phyloP scores from a whole-genome alignment of 371 early-diverging fungal genomes.

The Batrachochytrium dendrobatidis region DNA sequence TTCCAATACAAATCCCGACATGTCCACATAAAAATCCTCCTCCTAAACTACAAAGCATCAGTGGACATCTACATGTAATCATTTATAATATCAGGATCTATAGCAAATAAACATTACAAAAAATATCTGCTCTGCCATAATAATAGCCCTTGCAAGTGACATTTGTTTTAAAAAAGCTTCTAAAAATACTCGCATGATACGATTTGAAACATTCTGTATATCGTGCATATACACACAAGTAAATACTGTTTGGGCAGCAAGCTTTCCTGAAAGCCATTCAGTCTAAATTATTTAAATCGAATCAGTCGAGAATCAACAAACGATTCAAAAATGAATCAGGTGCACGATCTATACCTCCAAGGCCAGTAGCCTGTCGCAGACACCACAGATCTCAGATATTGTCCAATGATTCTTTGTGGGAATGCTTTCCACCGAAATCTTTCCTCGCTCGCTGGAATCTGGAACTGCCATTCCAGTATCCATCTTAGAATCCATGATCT shows the following conservation, averaged over 20 bases:
- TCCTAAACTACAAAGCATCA: no score
- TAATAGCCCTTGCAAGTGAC: background rate
- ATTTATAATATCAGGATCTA: no score
- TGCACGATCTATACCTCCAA: background rate
- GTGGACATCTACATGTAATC: no score
- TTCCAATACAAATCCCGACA: no score
- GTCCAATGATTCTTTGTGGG: background rate
- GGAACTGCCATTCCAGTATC: background rate
- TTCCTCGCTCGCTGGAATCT: background rate
- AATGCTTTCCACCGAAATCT: background rate
- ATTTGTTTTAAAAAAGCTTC: background rate
- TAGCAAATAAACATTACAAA: no score
- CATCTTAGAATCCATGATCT: background rate
- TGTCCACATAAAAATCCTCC: no score
- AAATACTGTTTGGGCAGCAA: background rate
- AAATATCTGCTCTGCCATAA: background rate
- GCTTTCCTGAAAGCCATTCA: background rate
- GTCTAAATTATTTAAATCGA: background rate
- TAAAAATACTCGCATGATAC: background rate
- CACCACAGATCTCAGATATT: background rate
- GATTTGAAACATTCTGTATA: background rate
- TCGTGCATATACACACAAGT: background rate
- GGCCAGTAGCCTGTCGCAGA: background rate
- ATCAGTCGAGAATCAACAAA: background rate
- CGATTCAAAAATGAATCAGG: no score